Percentiles rank a stretch among this genome's conserved stretches.
Conservation (phyloP, 2,329 filamentous ascomycete species). For the Macrophomina phaseolina region DNA sequence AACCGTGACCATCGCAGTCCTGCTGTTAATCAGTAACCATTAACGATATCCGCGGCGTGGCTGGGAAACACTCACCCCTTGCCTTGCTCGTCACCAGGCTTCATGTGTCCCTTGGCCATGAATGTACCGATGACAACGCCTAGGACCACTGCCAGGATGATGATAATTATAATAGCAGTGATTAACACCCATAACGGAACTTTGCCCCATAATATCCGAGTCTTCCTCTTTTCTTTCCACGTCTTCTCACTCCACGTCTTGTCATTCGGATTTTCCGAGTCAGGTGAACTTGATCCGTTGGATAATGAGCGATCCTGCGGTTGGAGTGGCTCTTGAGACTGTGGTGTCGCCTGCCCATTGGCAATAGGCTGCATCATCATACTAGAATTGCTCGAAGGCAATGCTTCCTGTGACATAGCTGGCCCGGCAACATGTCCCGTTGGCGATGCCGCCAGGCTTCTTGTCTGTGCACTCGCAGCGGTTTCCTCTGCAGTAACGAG, state of each 20-base stretch:
- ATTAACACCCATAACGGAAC: slow-evolving; percentile 59
- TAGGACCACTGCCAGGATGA: slow-evolving; percentile 54
- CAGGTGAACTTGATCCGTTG: background rate
- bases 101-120: slow-evolving; percentile 51
- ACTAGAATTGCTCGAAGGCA: slow-evolving; percentile 14
- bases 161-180: slow-evolving; percentile 52
- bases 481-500: slow-evolving; percentile 2
- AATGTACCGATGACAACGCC: slow-evolving; percentile 62
- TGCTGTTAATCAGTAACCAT: slow-evolving; percentile 11
- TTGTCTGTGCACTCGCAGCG: background rate
- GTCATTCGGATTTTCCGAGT: slow-evolving; percentile 34
- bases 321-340: slow-evolving; percentile 11
- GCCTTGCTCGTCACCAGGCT: slow-evolving; percentile 32
- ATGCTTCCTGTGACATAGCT: slow-evolving; percentile 12
- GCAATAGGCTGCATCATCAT: slow-evolving; percentile 17
- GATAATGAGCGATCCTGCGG: slow-evolving; percentile 7
- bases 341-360: slow-evolving; percentile 14
- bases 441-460: background rate
- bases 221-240: slow-evolving; percentile 48
- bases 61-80: slow-evolving; percentile 34
- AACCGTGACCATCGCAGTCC: slow-evolving; percentile 16
- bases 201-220: slow-evolving; percentile 53
- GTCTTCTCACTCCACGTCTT: slow-evolving; percentile 37
- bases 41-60: background rate
- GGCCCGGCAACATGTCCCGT: background rate